phyloP scores from a whole-genome alignment of 148 eudicot species.

The Beta vulgaris region DNA sequence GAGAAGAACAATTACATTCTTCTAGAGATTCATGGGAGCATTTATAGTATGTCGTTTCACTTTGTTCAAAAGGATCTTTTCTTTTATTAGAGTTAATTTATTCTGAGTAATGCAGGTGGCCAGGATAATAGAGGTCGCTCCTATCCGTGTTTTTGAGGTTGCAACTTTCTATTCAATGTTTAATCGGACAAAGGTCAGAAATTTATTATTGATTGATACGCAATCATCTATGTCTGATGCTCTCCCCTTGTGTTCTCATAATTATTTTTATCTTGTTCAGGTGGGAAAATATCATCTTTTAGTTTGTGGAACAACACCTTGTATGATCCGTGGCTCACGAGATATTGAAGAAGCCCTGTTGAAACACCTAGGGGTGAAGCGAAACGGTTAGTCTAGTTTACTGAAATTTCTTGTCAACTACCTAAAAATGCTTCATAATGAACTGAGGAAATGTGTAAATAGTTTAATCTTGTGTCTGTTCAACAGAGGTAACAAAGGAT shows the following conservation, averaged over 20 bases:
- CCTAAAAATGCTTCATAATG: neutral
- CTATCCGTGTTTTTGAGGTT: conserved; percentile 99
- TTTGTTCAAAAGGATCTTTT: neutral
- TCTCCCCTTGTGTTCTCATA: neutral
- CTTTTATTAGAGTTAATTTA: neutral
- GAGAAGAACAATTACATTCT: neutral
- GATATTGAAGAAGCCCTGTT: conserved; percentile 84
- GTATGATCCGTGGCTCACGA: conserved; percentile 98
- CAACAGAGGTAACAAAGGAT: conserved; percentile 91
- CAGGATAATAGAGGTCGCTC: conserved; percentile 91
- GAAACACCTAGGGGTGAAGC: conserved; percentile 92
- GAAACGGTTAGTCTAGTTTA: conserved; percentile 58
- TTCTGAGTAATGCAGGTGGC: conserved; percentile 62
- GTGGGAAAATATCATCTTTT: conserved; percentile 96
- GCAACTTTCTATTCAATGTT: conserved; percentile 99
- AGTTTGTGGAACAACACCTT: conserved; percentile 99
- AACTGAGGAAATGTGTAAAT: neutral
- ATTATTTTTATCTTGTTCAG: conserved; percentile 34
- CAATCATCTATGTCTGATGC: neutral
- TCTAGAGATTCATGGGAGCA: neutral
- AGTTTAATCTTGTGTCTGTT: conserved; percentile 12
- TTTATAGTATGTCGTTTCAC: neutral
- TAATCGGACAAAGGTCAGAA: conserved; percentile 76
- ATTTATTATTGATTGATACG: neutral
- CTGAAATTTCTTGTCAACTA: no score